Percentiles rank a stretch among this genome's conserved stretches.
phyloP scores from a whole-genome alignment of 2,329 filamentous ascomycete genomes.

The Corinectria fuckeliana region DNA sequence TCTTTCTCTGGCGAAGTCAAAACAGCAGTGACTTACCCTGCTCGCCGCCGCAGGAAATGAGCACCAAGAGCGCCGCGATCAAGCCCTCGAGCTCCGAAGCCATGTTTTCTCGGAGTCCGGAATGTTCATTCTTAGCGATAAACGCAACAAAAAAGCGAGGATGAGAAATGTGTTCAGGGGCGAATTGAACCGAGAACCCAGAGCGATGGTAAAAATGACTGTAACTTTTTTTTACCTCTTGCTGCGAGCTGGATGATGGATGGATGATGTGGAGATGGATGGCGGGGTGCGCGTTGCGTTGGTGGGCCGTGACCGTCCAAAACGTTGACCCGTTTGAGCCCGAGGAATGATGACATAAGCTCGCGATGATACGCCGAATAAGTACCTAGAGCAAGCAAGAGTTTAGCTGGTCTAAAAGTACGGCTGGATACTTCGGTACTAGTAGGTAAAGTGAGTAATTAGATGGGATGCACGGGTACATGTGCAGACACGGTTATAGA shows the following conservation, averaged over 20 bases:
- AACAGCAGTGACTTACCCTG: slow-evolving; percentile 40
- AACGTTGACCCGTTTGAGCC: background rate
- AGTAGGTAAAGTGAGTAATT: too few relatives aligned
- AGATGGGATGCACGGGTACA: too few relatives aligned
- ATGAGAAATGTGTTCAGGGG: slow-evolving; percentile 29
- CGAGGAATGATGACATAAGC: slow-evolving; percentile 33
- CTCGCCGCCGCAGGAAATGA: slow-evolving; percentile 48
- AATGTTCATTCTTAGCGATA: slow-evolving; percentile 38
- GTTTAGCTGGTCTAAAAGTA: too few relatives aligned
- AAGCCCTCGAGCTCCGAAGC: slow-evolving; percentile 48
- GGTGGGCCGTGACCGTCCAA: slow-evolving; percentile 1
- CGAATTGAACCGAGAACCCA: slow-evolving; percentile 40
- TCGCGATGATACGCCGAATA: background rate
- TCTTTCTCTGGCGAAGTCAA: background rate
- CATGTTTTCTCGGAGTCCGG: slow-evolving; percentile 36
- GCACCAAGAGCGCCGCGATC: slow-evolving; percentile 45
- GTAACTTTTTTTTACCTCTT: slow-evolving; percentile 25
- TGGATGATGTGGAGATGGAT: slow-evolving; percentile 21
- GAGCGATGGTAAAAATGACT: slow-evolving; percentile 18
- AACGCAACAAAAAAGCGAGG: slow-evolving; percentile 27
- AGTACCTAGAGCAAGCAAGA: too few relatives aligned
- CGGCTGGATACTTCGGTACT: too few relatives aligned
- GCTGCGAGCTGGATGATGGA: slow-evolving; percentile 26
- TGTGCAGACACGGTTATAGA: background rate
- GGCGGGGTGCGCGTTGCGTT: slow-evolving; percentile 16